These are phyloP conservation scores for Botrytis cinerea DNA, from an alignment of 2,329 filamentous ascomycete genomes.

Conservation along the genomic window DNA sequence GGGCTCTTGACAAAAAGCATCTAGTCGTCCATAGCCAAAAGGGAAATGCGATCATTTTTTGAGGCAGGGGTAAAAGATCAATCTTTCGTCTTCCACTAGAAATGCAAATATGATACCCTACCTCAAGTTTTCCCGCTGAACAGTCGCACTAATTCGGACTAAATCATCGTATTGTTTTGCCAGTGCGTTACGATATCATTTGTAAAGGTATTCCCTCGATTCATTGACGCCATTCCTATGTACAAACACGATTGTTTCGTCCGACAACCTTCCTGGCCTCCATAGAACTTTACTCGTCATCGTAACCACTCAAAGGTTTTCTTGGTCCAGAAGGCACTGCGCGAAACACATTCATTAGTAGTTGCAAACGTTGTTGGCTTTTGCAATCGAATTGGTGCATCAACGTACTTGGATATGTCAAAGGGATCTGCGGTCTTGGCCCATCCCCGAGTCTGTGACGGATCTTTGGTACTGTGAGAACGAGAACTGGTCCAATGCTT, in stretches of 20 bases:
- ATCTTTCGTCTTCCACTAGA: slow-evolving; percentile 3
- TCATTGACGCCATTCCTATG: slow-evolving; percentile 21
- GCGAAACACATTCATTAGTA: slow-evolving; percentile 31
- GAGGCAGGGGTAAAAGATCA: not conserved
- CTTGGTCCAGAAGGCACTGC: slow-evolving; percentile 60
- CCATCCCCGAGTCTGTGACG: slow-evolving; percentile 73
- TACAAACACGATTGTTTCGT: slow-evolving; percentile 17
- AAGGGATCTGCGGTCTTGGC: slow-evolving; percentile 70
- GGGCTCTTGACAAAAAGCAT: not conserved
- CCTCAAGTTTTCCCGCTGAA: not conserved
- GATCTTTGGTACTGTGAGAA: slow-evolving; percentile 73
- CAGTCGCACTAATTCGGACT: not conserved
- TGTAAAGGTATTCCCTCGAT: slow-evolving; percentile 21
- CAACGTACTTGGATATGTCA: slow-evolving; percentile 88
- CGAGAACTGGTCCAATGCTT: slow-evolving; percentile 66
- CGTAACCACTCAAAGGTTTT: slow-evolving; percentile 61
- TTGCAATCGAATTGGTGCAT: not conserved
- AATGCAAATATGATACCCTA: not conserved
- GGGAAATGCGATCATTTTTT: not conserved
- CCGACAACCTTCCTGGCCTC: not conserved
- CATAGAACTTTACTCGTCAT: slow-evolving; percentile 47
- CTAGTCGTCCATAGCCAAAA: not conserved
- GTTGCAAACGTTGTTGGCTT: not conserved
- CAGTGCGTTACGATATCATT: not conserved
- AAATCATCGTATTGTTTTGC: not conserved